phyloP scores from a whole-genome alignment of 2,329 filamentous ascomycete species.

The Fusarium pseudonygamai region DNA sequence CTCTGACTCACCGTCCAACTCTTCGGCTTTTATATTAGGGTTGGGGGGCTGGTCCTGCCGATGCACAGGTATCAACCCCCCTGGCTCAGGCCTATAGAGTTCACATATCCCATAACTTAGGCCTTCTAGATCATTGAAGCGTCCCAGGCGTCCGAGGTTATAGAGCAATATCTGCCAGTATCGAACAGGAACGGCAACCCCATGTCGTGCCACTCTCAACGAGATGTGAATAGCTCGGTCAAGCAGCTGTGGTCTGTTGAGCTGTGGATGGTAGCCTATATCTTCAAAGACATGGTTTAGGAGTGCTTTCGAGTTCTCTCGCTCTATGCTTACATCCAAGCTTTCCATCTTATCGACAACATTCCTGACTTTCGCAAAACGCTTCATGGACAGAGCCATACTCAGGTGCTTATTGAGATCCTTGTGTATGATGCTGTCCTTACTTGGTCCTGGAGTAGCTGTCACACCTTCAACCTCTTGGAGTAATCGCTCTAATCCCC shows the following conservation, averaged over 20 bases:
- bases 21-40: background rate
- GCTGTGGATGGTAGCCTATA: constrained; percentile 43
- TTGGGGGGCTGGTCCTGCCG: constrained; percentile 52
- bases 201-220: constrained; percentile 44
- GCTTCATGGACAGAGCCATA: constrained; percentile 8
- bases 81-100: constrained; percentile 46
- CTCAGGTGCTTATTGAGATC: constrained; percentile 39
- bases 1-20: background rate
- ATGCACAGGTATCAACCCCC: constrained; percentile 55
- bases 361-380: constrained; percentile 37
- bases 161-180: constrained; percentile 57
- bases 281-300: constrained; percentile 41
- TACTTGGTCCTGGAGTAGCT: constrained; percentile 10
- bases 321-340: constrained; percentile 41
- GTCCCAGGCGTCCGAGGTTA: constrained; percentile 55
- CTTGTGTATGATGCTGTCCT: constrained; percentile 28
- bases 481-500: constrained; percentile 55
- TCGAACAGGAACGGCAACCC: constrained; percentile 48
- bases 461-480: constrained; percentile 50
- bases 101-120: constrained; percentile 55
- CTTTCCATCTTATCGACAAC: constrained; percentile 49
- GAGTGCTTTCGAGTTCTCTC: constrained; percentile 42
- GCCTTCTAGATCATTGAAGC: constrained; percentile 56
- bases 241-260: constrained; percentile 29
- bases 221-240: constrained; percentile 46